These are phyloP conservation scores for Phlebiopsis gigantea DNA, from an alignment of 768 basidiomycete genomes.

Conservation along the genomic window DNA sequence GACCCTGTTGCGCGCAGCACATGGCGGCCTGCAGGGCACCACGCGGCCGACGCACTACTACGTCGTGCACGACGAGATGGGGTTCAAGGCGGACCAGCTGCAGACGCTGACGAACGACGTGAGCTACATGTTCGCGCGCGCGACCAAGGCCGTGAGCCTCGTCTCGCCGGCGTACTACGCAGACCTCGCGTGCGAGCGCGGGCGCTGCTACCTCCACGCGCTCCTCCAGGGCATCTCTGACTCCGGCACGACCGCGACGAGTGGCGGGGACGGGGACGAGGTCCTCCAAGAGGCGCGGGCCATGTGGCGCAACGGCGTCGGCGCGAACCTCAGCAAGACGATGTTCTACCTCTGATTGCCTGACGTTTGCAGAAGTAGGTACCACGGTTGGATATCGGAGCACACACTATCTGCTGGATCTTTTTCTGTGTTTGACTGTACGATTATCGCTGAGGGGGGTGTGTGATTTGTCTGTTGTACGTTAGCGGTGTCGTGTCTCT, in stretches of 20 bases:
- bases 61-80: conserved; percentile 49
- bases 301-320: conserved; percentile 57
- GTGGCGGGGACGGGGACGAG: conserved; percentile 39
- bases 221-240: conserved; percentile 38
- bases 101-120: conserved; percentile 52
- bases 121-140: conserved; percentile 53
- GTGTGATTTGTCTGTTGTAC: not conserved
- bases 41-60: conserved; percentile 53
- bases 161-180: conserved; percentile 43
- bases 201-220: conserved; percentile 46
- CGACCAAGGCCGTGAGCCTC: conserved; percentile 48
- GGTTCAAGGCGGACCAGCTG: conserved; percentile 42
- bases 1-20: no score
- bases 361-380: no score
- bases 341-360: conserved; percentile 83
- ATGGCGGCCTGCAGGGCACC: conserved; percentile 42
- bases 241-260: conserved; percentile 27
- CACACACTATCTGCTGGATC: no score
- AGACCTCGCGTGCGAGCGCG: conserved; percentile 48
- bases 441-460: no score
- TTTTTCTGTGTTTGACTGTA: no score
- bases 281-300: conserved; percentile 47
- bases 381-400: no score
- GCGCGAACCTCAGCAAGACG: conserved; percentile 48
- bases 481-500: not conserved